Evolutionary conservation across 177 flowering plant species (phyloP), one percentile per base, ranked within the genome.

Genomic region (Telopea speciosissima): DNA sequence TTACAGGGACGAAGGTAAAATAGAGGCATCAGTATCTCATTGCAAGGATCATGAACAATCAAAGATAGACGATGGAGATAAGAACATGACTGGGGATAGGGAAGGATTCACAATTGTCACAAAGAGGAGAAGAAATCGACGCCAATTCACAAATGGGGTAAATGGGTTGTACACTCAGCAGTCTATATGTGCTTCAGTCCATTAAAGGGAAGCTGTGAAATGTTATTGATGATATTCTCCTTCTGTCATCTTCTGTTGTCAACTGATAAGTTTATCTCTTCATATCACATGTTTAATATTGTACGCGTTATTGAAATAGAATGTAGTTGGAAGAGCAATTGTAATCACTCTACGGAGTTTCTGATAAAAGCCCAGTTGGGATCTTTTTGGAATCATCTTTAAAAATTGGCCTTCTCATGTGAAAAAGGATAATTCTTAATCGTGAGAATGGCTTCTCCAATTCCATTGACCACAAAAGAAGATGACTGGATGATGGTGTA

Each of bases 31-130:
- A 25, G 72, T 9, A 11, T n/a, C 82, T 49, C 75, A 72, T 42
- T 60, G 77, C 60, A 23, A 70, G 36, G 75, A 52, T 42, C 45
- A 56, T 7, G 76, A 73, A 54, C 72, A 71, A 66, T 69, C 40
- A 12, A 75, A 75, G 63, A 67, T 49, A 26, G 49, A n/a, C 11
- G 83, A 79, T 71, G 75, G 64, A 64, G 74, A 78, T 64, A 75
- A 73, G 71, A 83, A 75, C 14, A 85, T 79, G 65, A 69, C 33
- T 10, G 76, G 80, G 31, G 92, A 84, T 76, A 89, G 88, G 26
- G 98, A 89, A 79, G 97, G 94, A 25, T 93, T 91, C 77, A 85
- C 76, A 45, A 81, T 89, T 14, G 98, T 91, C 25, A 82, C 83
- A 42, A 91, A 83, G 76, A 77, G 94, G 73, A 86, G 93, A 72